A percentile compares a stretch with the other conserved stretches of the same genome.
Conservation (phyloP, 768 basidiomycete species). For the Leucosporidium yakuticum region DNA sequence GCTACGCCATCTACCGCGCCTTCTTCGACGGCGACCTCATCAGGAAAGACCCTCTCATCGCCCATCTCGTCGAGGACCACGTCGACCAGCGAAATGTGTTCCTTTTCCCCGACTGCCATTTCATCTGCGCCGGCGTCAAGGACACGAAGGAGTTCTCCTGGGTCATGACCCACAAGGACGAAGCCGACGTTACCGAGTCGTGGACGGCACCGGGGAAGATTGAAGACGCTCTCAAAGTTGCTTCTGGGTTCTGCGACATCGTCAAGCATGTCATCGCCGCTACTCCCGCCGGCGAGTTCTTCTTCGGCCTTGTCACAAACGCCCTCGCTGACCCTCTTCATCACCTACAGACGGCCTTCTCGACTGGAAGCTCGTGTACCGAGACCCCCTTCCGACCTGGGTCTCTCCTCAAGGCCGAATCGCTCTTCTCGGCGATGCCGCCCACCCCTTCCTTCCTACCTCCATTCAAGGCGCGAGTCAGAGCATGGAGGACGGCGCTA, state of each 20-base stretch:
- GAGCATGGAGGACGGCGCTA: conserved; percentile 38
- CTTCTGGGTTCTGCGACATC: conserved; percentile 8
- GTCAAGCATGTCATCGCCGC: conserved; percentile 3
- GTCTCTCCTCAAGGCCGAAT: conserved; percentile 21
- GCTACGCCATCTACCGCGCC: conserved; percentile 24
- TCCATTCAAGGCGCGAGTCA: conserved; percentile 38
- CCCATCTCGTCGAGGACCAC: conserved; percentile 4
- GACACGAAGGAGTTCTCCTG: conserved; percentile 19
- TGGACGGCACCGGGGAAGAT: conserved; percentile 16
- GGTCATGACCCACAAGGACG: conserved; percentile 20
- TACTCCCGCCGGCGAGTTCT: not conserved
- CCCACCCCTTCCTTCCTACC: conserved; percentile 35
- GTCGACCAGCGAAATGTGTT: conserved; percentile 13
- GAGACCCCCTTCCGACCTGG: conserved; percentile 40
- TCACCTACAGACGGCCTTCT: conserved; percentile 3
- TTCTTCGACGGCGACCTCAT: conserved; percentile 18
- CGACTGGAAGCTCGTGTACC: conserved; percentile 40
- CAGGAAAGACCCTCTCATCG: conserved; percentile 2
- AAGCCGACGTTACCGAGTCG: conserved; percentile 14
- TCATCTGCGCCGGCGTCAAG: conserved; percentile 3
- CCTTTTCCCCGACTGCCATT: conserved; percentile 17
- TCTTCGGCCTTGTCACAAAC: no score
- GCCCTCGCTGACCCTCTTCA: no score
- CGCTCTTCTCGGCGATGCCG: not conserved
- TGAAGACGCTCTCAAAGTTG: conserved; percentile 20